Evolutionary conservation across 2,329 filamentous ascomycete species (phyloP).

Genomic region (Orbilia oligospora): DNA sequence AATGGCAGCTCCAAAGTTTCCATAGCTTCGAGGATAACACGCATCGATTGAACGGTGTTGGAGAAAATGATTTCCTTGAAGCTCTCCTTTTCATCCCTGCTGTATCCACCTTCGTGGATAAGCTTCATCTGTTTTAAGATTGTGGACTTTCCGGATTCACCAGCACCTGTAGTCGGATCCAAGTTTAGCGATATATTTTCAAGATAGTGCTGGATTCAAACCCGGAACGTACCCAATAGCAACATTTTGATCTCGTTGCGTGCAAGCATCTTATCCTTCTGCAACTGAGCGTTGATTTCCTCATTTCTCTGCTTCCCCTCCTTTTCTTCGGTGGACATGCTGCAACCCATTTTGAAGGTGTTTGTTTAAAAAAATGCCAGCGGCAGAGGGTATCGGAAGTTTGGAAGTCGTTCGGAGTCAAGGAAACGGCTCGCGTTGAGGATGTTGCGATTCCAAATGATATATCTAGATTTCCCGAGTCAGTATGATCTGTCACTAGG

Average conservation of each 20-base stretch:
- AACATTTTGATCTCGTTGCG: constrained; percentile 99
- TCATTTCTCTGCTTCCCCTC: constrained; percentile 99
- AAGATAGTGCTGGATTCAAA: neutral
- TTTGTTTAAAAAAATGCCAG: constrained; percentile 23
- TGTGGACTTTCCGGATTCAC: constrained; percentile 96
- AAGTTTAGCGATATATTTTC: constrained; percentile 2
- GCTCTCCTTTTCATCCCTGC: constrained; percentile 80
- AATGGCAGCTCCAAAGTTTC: constrained; percentile 82
- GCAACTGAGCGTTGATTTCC: constrained; percentile 99
- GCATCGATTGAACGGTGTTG: constrained; percentile 79
- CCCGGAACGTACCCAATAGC: constrained; percentile 81
- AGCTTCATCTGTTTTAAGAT: constrained; percentile 99
- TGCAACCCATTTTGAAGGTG: constrained; percentile 91
- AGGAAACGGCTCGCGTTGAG: constrained; percentile 19
- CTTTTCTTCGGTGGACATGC: constrained; percentile 99
- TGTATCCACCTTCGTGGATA: constrained; percentile 98
- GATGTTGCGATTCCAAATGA: constrained; percentile 16
- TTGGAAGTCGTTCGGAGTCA: constrained; percentile 3
- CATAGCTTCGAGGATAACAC: constrained; percentile 79
- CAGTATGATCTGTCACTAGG: constrained; percentile 32
- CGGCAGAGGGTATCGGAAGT: constrained; percentile 15
- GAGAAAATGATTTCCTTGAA: constrained; percentile 81
- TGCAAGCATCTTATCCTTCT: constrained; percentile 98
- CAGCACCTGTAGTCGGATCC: constrained; percentile 77
- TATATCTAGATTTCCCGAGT: constrained; percentile 41